Evolutionary conservation across 306 rosid genomes (phyloP).

Genomic region (Betula pendula): DNA sequence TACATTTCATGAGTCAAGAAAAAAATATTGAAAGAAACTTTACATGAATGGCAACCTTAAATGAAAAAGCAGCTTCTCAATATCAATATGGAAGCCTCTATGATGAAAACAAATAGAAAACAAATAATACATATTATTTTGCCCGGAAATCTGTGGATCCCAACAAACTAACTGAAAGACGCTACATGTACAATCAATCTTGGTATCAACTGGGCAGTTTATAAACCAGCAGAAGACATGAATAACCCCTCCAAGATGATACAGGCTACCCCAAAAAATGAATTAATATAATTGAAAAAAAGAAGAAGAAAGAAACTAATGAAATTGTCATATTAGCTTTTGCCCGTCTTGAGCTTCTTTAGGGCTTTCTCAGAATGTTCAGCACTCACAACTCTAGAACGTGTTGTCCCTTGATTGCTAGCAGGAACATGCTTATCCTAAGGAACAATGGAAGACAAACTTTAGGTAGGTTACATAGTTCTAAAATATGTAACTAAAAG

Average conservation of each 20-base stretch:
- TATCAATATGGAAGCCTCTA: slow-evolving; percentile 62
- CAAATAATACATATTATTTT: slow-evolving; percentile 42
- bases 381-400: slow-evolving; percentile 42
- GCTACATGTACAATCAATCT: slow-evolving; percentile 69
- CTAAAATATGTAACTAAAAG: slow-evolving; percentile 4
- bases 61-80: slow-evolving; percentile 64
- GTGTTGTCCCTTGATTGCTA: slow-evolving; percentile 46
- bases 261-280: slow-evolving; percentile 52
- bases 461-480: slow-evolving; percentile 22
- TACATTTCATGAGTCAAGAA: slow-evolving; percentile 25
- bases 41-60: slow-evolving; percentile 53
- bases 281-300: slow-evolving; percentile 45
- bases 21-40: slow-evolving; percentile 32
- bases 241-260: slow-evolving; percentile 35
- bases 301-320: slow-evolving; percentile 43
- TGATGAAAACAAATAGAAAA: slow-evolving; percentile 28
- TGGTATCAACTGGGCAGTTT: slow-evolving; percentile 35
- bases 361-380: slow-evolving; percentile 61
- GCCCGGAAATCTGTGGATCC: slow-evolving; percentile 51
- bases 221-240: slow-evolving; percentile 45
- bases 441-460: slow-evolving; percentile 26
- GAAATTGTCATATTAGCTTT: slow-evolving; percentile 51
- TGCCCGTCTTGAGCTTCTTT: slow-evolving; percentile 70
- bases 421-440: slow-evolving; percentile 59
- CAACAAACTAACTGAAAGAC: slow-evolving; percentile 46